Percentiles rank a stretch among this genome's conserved stretches.
Conservation (phyloP, 345 rosid species). For the Excoecaria agallocha region DNA sequence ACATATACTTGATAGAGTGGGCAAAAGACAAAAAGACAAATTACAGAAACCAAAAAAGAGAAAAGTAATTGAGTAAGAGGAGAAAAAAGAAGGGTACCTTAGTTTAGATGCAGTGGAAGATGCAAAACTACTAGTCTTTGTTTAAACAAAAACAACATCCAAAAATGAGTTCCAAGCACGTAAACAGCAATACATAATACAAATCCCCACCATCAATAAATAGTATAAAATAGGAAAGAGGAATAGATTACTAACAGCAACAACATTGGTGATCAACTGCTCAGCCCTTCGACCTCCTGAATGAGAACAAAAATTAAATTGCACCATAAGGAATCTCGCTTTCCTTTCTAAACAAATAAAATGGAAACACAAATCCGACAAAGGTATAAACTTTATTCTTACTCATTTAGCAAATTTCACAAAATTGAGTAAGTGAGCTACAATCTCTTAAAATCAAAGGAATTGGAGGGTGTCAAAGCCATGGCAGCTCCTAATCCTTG, state of each 20-base stretch:
- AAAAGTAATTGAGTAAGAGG: no score
- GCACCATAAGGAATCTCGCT: constrained; percentile 39
- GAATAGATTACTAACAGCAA: constrained; percentile 47
- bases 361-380: not conserved
- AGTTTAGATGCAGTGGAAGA: constrained; percentile 53
- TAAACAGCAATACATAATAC: not conserved
- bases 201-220: not conserved
- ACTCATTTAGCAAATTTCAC: not conserved
- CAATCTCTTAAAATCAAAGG: constrained; percentile 50
- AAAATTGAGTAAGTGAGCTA: constrained; percentile 25
- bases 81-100: constrained; percentile 46
- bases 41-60: no score
- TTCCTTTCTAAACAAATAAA: constrained; percentile 46
- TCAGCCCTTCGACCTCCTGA: constrained; percentile 38
- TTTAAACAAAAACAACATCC: constrained; percentile 40
- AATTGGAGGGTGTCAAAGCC: constrained; percentile 42
- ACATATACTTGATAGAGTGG: no score
- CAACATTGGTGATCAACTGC: constrained; percentile 62
- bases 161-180: not conserved
- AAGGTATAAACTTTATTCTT: not conserved
- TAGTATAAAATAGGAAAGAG: not conserved
- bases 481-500: constrained; percentile 65
- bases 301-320: constrained; percentile 55
- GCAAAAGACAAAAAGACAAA: no score
- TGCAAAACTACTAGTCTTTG: constrained; percentile 52